A percentile compares a stretch with the other conserved stretches of the same genome.
phyloP scores from a whole-genome alignment of 1,284 basidiomycete species.

The Trichosporon faecale region DNA sequence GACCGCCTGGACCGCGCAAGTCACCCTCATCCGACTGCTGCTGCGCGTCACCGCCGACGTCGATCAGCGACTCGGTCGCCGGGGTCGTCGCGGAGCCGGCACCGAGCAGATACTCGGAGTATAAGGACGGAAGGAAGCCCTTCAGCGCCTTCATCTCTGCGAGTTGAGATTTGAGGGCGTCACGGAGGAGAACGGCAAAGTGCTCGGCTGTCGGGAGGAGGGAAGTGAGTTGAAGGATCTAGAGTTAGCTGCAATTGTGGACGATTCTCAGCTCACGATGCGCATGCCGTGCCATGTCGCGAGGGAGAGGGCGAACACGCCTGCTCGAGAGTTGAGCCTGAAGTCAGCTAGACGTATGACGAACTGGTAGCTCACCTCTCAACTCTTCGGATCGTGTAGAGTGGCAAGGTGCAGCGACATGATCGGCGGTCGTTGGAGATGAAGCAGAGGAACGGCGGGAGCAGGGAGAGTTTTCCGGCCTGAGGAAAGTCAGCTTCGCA shows the following conservation, averaged over 20 bases:
- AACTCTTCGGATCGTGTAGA: slow-evolving; percentile 91
- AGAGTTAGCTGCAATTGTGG: slow-evolving; percentile 23
- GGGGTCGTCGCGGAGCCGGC: slow-evolving; percentile 16
- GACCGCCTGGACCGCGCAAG: slow-evolving; percentile 55
- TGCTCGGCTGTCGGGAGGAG: slow-evolving; percentile 91
- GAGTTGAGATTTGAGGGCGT: slow-evolving; percentile 81
- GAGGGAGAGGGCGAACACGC: slow-evolving; percentile 89
- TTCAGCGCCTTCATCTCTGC: slow-evolving; percentile 93
- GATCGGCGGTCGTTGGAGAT: slow-evolving; percentile 86
- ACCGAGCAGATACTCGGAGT: slow-evolving; percentile 82
- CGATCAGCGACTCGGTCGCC: slow-evolving; percentile 16
- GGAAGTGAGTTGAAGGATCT: slow-evolving; percentile 94
- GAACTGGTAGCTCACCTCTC: slow-evolving; percentile 59
- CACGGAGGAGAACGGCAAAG: slow-evolving; percentile 85
- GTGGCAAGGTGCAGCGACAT: slow-evolving; percentile 84
- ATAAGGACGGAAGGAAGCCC: slow-evolving; percentile 84
- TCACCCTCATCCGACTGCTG: slow-evolving; percentile 54
- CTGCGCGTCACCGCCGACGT: slow-evolving; percentile 20
- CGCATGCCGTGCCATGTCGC: slow-evolving; percentile 95
- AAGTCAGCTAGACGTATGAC: not conserved
- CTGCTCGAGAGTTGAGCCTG: slow-evolving; percentile 75
- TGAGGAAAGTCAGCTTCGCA: slow-evolving; percentile 46
- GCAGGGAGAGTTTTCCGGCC: slow-evolving; percentile 86
- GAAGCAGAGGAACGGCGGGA: slow-evolving; percentile 89
- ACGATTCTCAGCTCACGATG: slow-evolving; percentile 62